Evolutionary conservation across 371 early-diverging fungal genomes (phyloP), one percentile per base, ranked within the genome.

Genomic region (Lichtheimia ramosa): DNA sequence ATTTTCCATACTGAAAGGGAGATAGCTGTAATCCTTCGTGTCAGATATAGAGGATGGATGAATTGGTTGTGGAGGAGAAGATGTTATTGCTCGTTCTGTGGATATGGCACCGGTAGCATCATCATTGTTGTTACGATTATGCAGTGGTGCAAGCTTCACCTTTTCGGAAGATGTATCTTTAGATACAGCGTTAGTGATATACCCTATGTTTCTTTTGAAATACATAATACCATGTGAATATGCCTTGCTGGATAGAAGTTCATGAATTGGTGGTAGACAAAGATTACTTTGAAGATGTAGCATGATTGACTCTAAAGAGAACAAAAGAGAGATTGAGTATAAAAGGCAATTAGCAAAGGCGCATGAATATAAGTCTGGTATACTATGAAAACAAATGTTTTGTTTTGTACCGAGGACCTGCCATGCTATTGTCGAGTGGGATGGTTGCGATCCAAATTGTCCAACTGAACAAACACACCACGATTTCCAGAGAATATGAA

Each of bases 351-450:
- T 10, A 10, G 10, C 34, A 34, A 34, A 34, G 10, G 34, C 34
- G 34, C 10, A 34, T 34, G 34, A 34, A 34, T 34, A 34, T 34
- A 34, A 34, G 8, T 34, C 34, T 34, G 10, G 34, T 34, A 34
- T 10, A 34, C 8, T 8, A 10, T 34, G 56, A 23, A 34, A 18
- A 43, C 56, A 25, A 41, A 34, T 40, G 24, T 20, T 56, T 39
- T 25, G 42, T 42, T 56, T 56, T 41, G 41, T 10, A 43, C 40
- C 39, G 56, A 43, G 42, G 23, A 21, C 34, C 34, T 34, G 34
- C 34, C 34, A 34, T 34, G 34, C 10, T 34, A 10, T 34, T 34
- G 34, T 34, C 8, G 34, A 34, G 6, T 34, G 34, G 34, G 6
- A 34, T 10, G 34, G 34, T 34, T 34, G 34, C 34, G 34, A 34